Percentiles rank a stretch among this genome's conserved stretches.
Evolutionary conservation across 441 rosid species (phyloP).

Genomic region (Pelargonium myrrhifolium): DNA sequence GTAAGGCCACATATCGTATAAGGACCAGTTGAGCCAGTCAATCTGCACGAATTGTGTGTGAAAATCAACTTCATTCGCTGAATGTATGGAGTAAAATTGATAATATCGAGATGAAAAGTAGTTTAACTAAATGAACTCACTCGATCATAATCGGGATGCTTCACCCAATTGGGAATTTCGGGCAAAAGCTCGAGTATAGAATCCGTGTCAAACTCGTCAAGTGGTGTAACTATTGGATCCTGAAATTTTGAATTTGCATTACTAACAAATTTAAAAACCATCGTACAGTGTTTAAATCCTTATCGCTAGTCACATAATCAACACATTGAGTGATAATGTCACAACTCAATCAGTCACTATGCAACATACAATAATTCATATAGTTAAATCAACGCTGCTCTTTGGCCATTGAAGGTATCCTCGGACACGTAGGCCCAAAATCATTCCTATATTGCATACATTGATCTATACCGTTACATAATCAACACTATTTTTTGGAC

Average conservation of each 20-base stretch:
- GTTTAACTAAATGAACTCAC: constrained; percentile 14
- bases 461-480: too few species aligned
- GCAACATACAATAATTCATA: background rate
- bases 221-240: constrained; percentile 26
- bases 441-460: too few species aligned
- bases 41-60: constrained; percentile 16
- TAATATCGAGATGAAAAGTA: background rate
- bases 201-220: constrained; percentile 24
- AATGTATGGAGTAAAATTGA: background rate
- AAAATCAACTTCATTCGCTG: background rate
- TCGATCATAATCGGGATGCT: constrained; percentile 36
- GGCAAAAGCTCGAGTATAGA: constrained; percentile 29
- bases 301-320: too few species aligned
- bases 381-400: background rate
- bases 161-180: constrained; percentile 39
- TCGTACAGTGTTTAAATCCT: too few species aligned
- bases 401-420: background rate
- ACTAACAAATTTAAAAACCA: too few species aligned
- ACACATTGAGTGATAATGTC: background rate
- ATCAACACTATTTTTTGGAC: too few species aligned
- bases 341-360: background rate
- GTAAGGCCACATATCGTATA: constrained; percentile 36
- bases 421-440: too few species aligned
- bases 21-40: constrained; percentile 37
- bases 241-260: constrained; percentile 7